Evolutionary conservation across 2,329 filamentous ascomycete species (phyloP), one percentile per base, ranked within the genome.

Genomic region (Clonostachys sp.): DNA sequence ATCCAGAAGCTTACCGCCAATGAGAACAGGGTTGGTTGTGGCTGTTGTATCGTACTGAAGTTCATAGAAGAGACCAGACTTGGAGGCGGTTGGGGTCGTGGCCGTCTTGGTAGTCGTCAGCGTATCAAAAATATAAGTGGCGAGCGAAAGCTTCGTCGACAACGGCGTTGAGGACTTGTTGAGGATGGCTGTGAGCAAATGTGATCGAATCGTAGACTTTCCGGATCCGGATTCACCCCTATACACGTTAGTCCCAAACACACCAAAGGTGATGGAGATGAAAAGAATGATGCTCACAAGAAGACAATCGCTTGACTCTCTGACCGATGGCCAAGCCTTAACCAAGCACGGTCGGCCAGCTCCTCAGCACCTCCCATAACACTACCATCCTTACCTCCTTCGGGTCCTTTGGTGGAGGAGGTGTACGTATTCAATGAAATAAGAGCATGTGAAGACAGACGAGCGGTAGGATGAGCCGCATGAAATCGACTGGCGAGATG

Each of bases 71-170:
- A 99, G 78, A 52, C 94, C 94, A 12, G 94, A 87, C 67, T 97
- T 97, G 45, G 92, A 97, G 30, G 94, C 94, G 3, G 90, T 96
- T 2, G 91, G 91, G 0, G 92, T 97, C 2, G 92, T 97, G 34
- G 91, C 85, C 2, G 92, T 95, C 72, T 99, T 99, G 24, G 94
- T 99, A 2, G 94, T 97, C 6, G 94, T 99, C 50, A 99, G 79
- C 3, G 90, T 88, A 63, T 99, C 94, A 64, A 99, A 99, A 50
- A 97, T 83, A 64, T 96, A 99, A 41, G 92, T 87, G 18, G 92
- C 92, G 44, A 95, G 86, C 4, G 92, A 96, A 17, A 96, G 78
- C 67, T 96, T 99, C 55, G 86, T 89, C 2, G 92, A 97, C 4
- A 99, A 74, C 1, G 94, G 94, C 12, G 94, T 97, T 0, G 90